Conservation (phyloP, 2,329 filamentous ascomycete genomes). For the Colletotrichum spaethianum region DNA sequence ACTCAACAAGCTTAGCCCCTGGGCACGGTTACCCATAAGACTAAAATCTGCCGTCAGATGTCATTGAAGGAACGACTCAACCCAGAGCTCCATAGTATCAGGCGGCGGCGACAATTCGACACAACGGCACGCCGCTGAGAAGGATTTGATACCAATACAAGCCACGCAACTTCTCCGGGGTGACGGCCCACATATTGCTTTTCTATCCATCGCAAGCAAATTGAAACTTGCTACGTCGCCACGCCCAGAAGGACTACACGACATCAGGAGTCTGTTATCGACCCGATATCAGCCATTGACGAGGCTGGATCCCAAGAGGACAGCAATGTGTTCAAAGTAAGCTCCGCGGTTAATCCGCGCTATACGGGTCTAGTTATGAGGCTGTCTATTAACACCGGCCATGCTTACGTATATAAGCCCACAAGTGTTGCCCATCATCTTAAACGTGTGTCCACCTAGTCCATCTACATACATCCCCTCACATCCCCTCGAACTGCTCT, state of each 20-base stretch:
- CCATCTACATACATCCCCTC: too few species aligned
- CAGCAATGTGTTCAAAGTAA: background rate
- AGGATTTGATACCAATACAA: too few species aligned
- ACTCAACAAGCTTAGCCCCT: background rate
- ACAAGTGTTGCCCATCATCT: background rate
- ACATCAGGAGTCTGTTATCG: too few species aligned
- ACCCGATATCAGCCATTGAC: background rate
- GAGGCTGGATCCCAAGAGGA: too few species aligned
- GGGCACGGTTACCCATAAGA: background rate
- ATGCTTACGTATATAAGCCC: background rate
- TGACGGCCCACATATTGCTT: too few species aligned
- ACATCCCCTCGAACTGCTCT: background rate
- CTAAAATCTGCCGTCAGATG: constrained; percentile 38
- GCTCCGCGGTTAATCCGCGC: background rate
- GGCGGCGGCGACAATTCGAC: background rate
- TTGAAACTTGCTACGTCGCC: too few species aligned
- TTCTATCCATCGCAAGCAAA: too few species aligned
- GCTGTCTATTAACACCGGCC: too few species aligned
- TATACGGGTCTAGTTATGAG: background rate
- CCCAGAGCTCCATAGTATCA: background rate
- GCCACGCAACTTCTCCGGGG: too few species aligned
- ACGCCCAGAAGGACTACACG: too few species aligned
- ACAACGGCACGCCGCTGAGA: too few species aligned
- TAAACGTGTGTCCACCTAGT: background rate
- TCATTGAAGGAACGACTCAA: too few species aligned